These are phyloP conservation scores for Astrephomene gubernaculifera DNA, from an alignment of 139 green algal genomes.

Conservation along the genomic window DNA sequence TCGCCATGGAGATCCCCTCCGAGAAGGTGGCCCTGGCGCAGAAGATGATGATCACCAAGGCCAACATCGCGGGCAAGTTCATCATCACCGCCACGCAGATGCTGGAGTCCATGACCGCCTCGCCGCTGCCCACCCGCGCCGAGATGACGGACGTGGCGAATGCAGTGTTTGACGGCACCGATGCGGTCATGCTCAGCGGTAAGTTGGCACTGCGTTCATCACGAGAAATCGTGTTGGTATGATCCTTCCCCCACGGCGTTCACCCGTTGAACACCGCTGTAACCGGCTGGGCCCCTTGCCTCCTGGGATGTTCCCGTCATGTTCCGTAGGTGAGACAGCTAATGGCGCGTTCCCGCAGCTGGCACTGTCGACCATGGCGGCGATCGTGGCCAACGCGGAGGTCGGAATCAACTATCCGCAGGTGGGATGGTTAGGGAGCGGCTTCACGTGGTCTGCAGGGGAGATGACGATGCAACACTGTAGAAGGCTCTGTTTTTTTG, in stretches of 20 bases:
- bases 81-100: conserved; percentile 78
- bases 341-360: conserved; percentile 60
- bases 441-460: too few species aligned
- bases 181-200: conserved; percentile 74
- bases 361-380: conserved; percentile 68
- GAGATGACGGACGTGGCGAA: conserved; percentile 91
- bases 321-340: conserved; percentile 67
- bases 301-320: too few species aligned
- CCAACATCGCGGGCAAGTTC: conserved; percentile 85
- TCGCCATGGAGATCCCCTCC: conserved; percentile 75
- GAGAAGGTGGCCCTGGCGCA: conserved; percentile 70
- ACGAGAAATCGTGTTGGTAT: too few species aligned
- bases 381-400: conserved; percentile 70
- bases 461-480: too few species aligned
- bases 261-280: too few species aligned
- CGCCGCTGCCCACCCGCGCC: conserved; percentile 71
- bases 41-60: conserved; percentile 87
- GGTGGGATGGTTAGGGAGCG: not conserved
- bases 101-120: conserved; percentile 72
- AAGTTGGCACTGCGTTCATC: conserved; percentile 5
- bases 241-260: too few species aligned
- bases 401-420: conserved; percentile 45
- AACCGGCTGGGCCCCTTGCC: too few species aligned
- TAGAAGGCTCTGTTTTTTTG: too few species aligned
- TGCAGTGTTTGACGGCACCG: conserved; percentile 82